These are phyloP conservation scores for Cladophialophora yegresii DNA, from an alignment of 2,329 filamentous ascomycete species.

Conservation along the genomic window DNA sequence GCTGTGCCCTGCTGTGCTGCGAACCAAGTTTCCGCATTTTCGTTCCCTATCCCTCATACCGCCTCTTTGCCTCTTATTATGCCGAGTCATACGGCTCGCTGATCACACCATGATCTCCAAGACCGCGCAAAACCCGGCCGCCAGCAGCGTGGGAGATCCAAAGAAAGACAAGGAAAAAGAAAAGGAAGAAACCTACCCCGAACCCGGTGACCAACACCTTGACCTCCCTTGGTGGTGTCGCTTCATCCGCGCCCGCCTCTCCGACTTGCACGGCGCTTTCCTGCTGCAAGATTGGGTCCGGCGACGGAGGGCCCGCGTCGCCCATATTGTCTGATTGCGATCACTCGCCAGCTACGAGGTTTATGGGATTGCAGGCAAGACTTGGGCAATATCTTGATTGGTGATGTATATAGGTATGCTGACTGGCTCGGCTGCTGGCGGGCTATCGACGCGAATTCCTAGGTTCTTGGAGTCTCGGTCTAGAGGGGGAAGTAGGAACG, in stretches of 20 bases:
- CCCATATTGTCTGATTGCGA: conserved; percentile 30
- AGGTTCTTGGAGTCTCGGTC: neutral
- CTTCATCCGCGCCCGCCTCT: conserved; percentile 10
- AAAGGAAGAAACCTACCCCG: conserved; percentile 42
- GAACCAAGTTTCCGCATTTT: neutral
- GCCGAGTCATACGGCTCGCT: neutral
- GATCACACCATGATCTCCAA: neutral
- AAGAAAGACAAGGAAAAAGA: neutral
- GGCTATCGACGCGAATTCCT: neutral
- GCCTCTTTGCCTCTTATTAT: neutral
- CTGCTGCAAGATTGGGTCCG: conserved; percentile 19
- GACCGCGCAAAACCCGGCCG: neutral
- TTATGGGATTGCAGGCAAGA: neutral
- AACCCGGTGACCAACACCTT: conserved; percentile 54
- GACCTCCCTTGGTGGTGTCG: conserved; percentile 43
- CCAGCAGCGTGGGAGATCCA: neutral
- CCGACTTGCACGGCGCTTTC: neutral
- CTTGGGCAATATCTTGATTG: neutral
- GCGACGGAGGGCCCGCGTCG: conserved; percentile 33
- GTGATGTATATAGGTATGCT: neutral
- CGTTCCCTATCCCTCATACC: neutral
- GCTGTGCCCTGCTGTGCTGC: neutral
- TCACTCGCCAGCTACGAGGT: neutral
- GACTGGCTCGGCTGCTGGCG: neutral
- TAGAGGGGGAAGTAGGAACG: neutral